Percentiles rank a stretch among this genome's conserved stretches.
Evolutionary conservation across 805 yeast species (phyloP).

Genomic region (Kuraishia borneana): DNA sequence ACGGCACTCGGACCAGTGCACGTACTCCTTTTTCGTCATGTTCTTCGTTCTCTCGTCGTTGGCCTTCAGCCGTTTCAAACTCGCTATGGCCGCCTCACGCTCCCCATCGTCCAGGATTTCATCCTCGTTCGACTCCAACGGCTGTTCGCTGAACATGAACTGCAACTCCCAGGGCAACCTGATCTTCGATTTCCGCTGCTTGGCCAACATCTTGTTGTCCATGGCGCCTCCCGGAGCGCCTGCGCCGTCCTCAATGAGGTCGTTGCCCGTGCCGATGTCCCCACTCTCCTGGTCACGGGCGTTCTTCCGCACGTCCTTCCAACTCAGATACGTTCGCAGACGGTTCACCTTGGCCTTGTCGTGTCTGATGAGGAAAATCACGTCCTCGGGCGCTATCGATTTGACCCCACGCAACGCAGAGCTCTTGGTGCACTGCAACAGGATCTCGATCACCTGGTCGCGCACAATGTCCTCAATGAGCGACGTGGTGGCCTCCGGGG

Average conservation of each 20-base stretch:
- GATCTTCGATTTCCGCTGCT: constrained; percentile 65
- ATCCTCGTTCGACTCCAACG: constrained; percentile 58
- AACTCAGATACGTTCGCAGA: constrained; percentile 78
- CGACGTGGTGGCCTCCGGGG: constrained; percentile 87
- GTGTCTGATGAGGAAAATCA: constrained; percentile 83
- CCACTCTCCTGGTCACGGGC: constrained; percentile 51
- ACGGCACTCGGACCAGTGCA: constrained; percentile 97
- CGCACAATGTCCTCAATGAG: constrained; percentile 90
- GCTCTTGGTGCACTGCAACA: constrained; percentile 62
- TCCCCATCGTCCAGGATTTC: constrained; percentile 78
- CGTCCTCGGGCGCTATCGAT: constrained; percentile 83
- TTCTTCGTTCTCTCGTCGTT: constrained; percentile 90
- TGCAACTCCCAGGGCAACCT: constrained; percentile 92
- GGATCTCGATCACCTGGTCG: constrained; percentile 85
- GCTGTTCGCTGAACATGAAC: constrained; percentile 88
- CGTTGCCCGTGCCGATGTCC: constrained; percentile 25
- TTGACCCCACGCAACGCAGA: constrained; percentile 75
- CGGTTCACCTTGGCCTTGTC: constrained; percentile 92
- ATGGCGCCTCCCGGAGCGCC: constrained; percentile 21
- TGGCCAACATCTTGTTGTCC: constrained; percentile 37
- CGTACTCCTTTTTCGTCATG: constrained; percentile 96
- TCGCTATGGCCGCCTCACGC: constrained; percentile 77
- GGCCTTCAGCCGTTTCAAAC: constrained; percentile 76
- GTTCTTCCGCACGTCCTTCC: constrained; percentile 93
- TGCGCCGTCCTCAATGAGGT: constrained; percentile 17